Evolutionary conservation across 345 rosid genomes (phyloP), one percentile per base, ranked within the genome.

Genomic region (Xanthoceras sorbifolium): DNA sequence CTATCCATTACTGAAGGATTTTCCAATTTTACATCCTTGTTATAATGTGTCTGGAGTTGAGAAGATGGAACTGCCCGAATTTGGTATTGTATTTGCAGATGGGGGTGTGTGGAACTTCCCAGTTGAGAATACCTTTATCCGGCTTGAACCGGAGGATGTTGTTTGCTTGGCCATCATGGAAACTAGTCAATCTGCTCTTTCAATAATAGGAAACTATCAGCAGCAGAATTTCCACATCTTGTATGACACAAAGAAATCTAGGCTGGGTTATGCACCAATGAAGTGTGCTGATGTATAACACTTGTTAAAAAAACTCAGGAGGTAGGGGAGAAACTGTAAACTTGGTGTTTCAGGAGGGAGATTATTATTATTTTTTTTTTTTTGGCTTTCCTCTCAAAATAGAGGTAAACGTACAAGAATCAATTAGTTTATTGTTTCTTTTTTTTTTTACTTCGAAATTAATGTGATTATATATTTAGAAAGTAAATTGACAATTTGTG

Each of bases 91-190:
- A 32, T 95, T 95, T 59, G 72, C 78, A 18, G 98, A 95, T 64
- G 98, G 97, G 5, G 98, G 93, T 0, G 76, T 90, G 32, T 95
- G 99, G 99, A 87, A 90, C 67, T 95, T 95, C 84, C 99, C 99
- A 0, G 89, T 86, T 0, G 92, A 92, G 87, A 95, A 95, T 81
- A 87, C 93, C 77, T 95, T 87, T 76, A 91, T 92, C 73, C 62
- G 86, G 77, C 76, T 95, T 26, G 84, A 40, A 14, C 86, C 88
- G 0, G 88, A 87, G 9, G 92, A 90, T 57, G 80, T 93, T 38
- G 89, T 90, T 62, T 95, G 99, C 83, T 80, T 95, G 81, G 99
- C 98, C 3, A 82, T 95, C 62, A 75, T 95, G 62, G 93, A 98
- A 78, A 93, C 97, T 44, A 94, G 98, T 0, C 84, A 65, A 59